Evolutionary conservation across 2,329 filamentous ascomycete genomes (phyloP), one percentile per base, ranked within the genome.

Genomic region (Fusarium nematophilum): DNA sequence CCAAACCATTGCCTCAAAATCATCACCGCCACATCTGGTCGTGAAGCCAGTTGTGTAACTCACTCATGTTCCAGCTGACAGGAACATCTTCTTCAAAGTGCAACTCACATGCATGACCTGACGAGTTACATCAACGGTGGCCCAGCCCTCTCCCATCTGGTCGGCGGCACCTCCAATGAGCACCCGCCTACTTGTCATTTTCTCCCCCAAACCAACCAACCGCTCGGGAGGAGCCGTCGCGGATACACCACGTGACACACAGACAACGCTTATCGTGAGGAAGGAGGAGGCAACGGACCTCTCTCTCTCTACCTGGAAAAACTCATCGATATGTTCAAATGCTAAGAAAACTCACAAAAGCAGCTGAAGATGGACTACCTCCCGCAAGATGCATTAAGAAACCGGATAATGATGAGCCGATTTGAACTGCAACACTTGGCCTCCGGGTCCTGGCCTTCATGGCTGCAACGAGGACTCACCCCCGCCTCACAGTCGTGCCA

Each of bases 81-180:
- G n/a, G n/a, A n/a, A n/a, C n/a, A n/a, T n/a, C n/a, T n/a, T n/a
- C n/a, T n/a, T n/a, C n/a, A n/a, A n/a, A n/a, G n/a, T n/a, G n/a
- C n/a, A n/a, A n/a, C n/a, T n/a, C n/a, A n/a, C n/a, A 13, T 42
- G 18, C 26, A 15, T 36, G 14, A 11, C 33, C 23, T 50, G 27
- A 31, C 26, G 39, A 36, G 52, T 62, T 58, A 40, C 59, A 62
- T 57, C 21, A 26, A 48, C 21, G 18, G 15, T 42, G 23, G 47
- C 30, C 40, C 43, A 38, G 50, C 39, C 50, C 30, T n/a, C 14
- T 15, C 44, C 33, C 33, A 38, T 30, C 33, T 38, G 25, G 25
- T 29, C 38, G 44, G 27, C 34, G 46, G 34, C 43, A 46, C 38
- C 48, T 44, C 54, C 57, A 54, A 59, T 59, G 17, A 40, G 38